Conservation (phyloP, 2,329 filamentous ascomycete species). For the Didymella keratinophila region DNA sequence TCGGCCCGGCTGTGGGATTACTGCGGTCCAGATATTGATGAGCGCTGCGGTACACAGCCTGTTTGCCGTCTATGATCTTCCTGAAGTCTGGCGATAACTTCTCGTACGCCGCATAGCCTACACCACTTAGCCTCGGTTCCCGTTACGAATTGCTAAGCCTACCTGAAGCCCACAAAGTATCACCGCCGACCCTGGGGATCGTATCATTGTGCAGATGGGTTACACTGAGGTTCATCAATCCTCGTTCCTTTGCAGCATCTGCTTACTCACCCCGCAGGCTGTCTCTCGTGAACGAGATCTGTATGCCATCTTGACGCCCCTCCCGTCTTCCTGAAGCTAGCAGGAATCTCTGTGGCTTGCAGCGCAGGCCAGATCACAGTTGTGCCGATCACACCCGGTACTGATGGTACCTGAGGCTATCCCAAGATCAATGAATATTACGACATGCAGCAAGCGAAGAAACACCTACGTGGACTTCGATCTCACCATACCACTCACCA, state of each 20-base stretch:
- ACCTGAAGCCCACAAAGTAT: slow-evolving; percentile 73
- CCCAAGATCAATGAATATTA: not conserved
- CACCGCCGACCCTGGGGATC: slow-evolving; percentile 69
- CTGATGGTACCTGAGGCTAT: slow-evolving; percentile 74
- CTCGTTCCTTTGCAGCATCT: not conserved
- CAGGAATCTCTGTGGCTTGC: slow-evolving; percentile 65
- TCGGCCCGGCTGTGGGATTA: slow-evolving; percentile 67
- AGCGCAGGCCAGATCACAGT: slow-evolving; percentile 76
- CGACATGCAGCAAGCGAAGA: too few species aligned
- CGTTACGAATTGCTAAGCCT: not conserved
- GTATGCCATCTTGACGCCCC: slow-evolving; percentile 74
- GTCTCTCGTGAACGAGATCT: slow-evolving; percentile 74
- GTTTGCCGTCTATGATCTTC: slow-evolving; percentile 71
- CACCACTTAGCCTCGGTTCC: slow-evolving; percentile 35
- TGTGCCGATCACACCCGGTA: slow-evolving; percentile 69
- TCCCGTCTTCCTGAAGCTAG: slow-evolving; percentile 71
- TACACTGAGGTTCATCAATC: slow-evolving; percentile 49
- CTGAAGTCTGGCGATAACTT: slow-evolving; percentile 76
- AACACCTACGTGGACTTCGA: slow-evolving; percentile 71
- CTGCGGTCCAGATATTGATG: slow-evolving; percentile 73
- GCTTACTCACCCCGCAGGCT: slow-evolving; percentile 65
- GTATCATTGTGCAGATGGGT: slow-evolving; percentile 76
- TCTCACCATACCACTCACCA: slow-evolving; percentile 55
- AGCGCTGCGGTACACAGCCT: slow-evolving; percentile 71
- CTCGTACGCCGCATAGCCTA: slow-evolving; percentile 72